Base-by-base conservation (phyloP, 192 early-diverging fungal genomes). In the Chytriomyces confervae region DNA sequence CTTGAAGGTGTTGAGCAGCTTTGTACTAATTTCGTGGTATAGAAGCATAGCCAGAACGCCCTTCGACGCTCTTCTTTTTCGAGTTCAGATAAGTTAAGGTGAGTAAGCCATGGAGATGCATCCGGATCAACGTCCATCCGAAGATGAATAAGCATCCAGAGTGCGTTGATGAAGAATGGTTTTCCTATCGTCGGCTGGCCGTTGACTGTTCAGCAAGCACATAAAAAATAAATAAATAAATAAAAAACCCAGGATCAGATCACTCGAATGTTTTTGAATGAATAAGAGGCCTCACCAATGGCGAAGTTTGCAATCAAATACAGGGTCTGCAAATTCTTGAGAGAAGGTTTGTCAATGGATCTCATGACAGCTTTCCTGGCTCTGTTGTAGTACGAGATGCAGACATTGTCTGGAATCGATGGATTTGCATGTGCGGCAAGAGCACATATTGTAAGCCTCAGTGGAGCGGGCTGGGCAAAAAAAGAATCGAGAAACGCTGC, bases 341-440 rank as follows among this genome's bases (percentile, higher is more conserved):
- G 43, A 47, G 66, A 68, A 16, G 66, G 66, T 44, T 23, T 43
- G 47, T 68, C 66, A 6, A 46, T 16, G 20, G 43, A 20, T n/a
- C 11, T 29, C 20, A 68, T 46, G 43, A 68, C 66, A 44, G 66
- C 66, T 68, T 68, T 68, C 66, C 66, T 27, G 11, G 66, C 66
- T 16, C 66, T 29, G 11, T 29, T 46, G 66, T 45, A 68, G 7
- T 45, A 68, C 13, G 29, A 68, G 47, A 45, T 9, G 45, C 24
- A 20, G 16, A 46, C 23, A 9, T 68, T 3, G 4, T 68, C 66
- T 16, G 66, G 16, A 2, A 68, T 18, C 9, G 43, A 9, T 8
- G 43, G 11, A 45, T 57, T 57, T 57, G 53, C 13, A 5, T 57
- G 53, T 1, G 53, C 53, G 3, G 53, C 45, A n/a, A 68, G 46